phyloP scores from a whole-genome alignment of 495 filamentous ascomycete species.

The Rostrohypoxylon terebratum region DNA sequence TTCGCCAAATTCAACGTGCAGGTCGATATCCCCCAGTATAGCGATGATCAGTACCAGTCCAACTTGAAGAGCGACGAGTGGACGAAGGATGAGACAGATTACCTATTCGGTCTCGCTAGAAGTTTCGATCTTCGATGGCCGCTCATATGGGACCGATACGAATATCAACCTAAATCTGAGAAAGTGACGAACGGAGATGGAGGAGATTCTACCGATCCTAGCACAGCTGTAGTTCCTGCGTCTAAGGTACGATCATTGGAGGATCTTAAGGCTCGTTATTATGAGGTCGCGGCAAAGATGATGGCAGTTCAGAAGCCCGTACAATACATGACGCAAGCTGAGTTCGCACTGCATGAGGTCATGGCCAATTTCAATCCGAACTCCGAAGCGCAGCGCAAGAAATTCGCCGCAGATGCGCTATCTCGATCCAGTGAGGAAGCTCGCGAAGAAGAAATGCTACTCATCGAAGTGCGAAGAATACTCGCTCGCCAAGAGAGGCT shows the following conservation, averaged over 20 bases:
- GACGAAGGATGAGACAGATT: slow-evolving; percentile 93
- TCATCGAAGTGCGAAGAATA: slow-evolving; percentile 91
- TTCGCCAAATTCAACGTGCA: slow-evolving; percentile 88
- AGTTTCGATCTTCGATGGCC: slow-evolving; percentile 90
- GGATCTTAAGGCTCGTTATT: slow-evolving; percentile 92
- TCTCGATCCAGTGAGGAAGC: slow-evolving; percentile 86
- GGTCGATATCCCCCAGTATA: slow-evolving; percentile 79
- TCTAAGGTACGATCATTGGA: slow-evolving; percentile 76
- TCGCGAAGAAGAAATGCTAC: slow-evolving; percentile 87
- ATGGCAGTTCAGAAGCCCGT: slow-evolving; percentile 85
- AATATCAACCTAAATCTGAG: slow-evolving; percentile 69
- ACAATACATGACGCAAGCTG: slow-evolving; percentile 83
- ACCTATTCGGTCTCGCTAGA: slow-evolving; percentile 76
- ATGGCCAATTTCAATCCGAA: slow-evolving; percentile 86
- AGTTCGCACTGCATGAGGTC: slow-evolving; percentile 82
- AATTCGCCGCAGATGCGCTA: slow-evolving; percentile 82
- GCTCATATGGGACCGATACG: slow-evolving; percentile 93
- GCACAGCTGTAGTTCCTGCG: slow-evolving; percentile 61
- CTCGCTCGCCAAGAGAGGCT: slow-evolving; percentile 82
- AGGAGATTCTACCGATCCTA: slow-evolving; percentile 44
- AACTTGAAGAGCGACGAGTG: slow-evolving; percentile 80
- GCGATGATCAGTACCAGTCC: slow-evolving; percentile 84
- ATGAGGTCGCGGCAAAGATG: slow-evolving; percentile 83
- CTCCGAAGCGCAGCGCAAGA: slow-evolving; percentile 81
- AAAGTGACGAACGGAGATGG: slow-evolving; percentile 43